Evolutionary conservation across 306 rosid species (phyloP).

Genomic region (Cicer cuneatum): DNA sequence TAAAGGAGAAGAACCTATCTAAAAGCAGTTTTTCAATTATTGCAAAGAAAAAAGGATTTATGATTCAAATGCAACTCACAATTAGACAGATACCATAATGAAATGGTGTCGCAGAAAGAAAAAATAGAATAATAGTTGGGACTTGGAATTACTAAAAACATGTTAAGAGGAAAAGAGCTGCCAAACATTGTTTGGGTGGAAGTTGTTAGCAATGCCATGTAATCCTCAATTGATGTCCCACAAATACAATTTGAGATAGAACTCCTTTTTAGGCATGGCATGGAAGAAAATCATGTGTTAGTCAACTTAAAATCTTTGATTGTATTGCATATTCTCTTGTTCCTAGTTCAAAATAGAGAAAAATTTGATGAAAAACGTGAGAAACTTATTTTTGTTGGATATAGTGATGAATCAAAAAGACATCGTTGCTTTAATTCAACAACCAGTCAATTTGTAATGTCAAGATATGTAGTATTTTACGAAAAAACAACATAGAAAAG

Average conservation of each 20-base stretch:
- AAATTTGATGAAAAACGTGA: too few species aligned
- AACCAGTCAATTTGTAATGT: background rate
- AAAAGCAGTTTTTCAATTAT: background rate
- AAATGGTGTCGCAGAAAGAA: background rate
- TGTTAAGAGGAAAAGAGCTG: background rate
- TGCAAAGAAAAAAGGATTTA: background rate
- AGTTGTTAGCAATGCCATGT: background rate
- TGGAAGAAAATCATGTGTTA: slow-evolving; percentile 1
- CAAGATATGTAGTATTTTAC: background rate
- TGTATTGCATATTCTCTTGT: background rate
- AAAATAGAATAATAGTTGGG: background rate
- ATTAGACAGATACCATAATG: background rate
- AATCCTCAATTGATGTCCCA: background rate
- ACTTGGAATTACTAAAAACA: background rate
- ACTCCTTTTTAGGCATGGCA: background rate
- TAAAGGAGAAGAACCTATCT: background rate
- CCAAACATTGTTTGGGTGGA: background rate
- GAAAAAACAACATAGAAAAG: background rate
- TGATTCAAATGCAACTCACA: background rate
- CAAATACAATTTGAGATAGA: background rate
- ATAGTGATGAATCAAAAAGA: slow-evolving; percentile 6
- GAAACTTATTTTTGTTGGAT: background rate
- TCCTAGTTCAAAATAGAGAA: background rate
- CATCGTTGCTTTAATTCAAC: background rate
- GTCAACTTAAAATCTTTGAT: background rate